A percentile compares a stretch with the other conserved stretches of the same genome.
Conservation (phyloP, 192 early-diverging fungal species). For the Coemansia sp. region DNA sequence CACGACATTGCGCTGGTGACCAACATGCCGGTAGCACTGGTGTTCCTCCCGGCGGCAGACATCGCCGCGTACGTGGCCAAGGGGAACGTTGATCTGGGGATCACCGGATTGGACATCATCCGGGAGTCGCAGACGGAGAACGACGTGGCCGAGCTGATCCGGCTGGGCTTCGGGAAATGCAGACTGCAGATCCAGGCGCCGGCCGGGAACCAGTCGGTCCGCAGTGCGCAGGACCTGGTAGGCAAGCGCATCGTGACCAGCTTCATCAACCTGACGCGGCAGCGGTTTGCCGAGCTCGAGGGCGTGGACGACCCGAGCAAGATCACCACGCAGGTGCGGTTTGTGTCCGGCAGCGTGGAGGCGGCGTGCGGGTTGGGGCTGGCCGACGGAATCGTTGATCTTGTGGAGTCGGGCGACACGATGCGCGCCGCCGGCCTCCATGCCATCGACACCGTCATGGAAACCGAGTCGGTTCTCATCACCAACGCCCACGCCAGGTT, state of each 20-base stretch:
- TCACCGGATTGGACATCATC: slow-evolving; percentile 96
- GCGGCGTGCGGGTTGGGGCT: slow-evolving; percentile 95
- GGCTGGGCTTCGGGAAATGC: slow-evolving; percentile 93
- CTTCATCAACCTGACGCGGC: slow-evolving; percentile 72
- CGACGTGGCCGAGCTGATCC: slow-evolving; percentile 67
- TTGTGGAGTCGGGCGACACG: slow-evolving; percentile 95
- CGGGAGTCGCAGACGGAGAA: slow-evolving; percentile 76
- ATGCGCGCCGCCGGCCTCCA: slow-evolving; percentile 98
- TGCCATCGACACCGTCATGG: slow-evolving; percentile 79
- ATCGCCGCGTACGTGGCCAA: slow-evolving; percentile 95
- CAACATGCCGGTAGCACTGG: slow-evolving; percentile 90
- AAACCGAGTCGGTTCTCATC: slow-evolving; percentile 88
- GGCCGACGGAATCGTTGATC: slow-evolving; percentile 89
- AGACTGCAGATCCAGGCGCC: slow-evolving; percentile 92
- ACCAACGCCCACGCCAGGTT: slow-evolving; percentile 77
- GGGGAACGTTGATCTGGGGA: slow-evolving; percentile 95
- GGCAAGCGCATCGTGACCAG: slow-evolving; percentile 95
- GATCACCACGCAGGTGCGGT: slow-evolving; percentile 75
- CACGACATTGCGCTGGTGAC: slow-evolving; percentile 96
- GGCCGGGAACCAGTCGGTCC: slow-evolving; percentile 46
- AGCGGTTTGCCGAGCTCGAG: slow-evolving; percentile 80
- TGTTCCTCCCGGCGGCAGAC: slow-evolving; percentile 94
- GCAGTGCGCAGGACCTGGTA: slow-evolving; percentile 66
- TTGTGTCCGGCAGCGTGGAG: slow-evolving; percentile 93
- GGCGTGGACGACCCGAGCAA: slow-evolving; percentile 46